phyloP scores from a whole-genome alignment of 1,139 yeast species.

The Yamadazyma friedrichii region DNA sequence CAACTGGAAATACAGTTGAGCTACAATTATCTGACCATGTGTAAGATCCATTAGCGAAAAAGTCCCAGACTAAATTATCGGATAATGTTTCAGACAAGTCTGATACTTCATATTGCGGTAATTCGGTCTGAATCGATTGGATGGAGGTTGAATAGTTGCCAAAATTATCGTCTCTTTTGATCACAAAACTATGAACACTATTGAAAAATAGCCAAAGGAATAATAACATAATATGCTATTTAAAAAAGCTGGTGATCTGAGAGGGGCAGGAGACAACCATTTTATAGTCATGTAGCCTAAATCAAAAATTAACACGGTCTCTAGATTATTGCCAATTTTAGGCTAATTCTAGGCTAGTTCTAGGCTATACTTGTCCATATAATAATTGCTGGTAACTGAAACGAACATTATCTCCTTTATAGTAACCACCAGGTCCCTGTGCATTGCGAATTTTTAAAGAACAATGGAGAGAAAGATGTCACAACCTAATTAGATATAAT shows the following conservation, averaged over 20 bases:
- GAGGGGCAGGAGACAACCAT: no score
- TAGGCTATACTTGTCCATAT: no score
- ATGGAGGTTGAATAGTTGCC: constrained; percentile 17
- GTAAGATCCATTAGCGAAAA: constrained; percentile 18
- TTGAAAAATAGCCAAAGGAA: background rate
- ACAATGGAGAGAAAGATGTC: background rate
- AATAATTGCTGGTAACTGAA: background rate
- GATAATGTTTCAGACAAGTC: constrained; percentile 15
- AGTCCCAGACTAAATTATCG: constrained; percentile 20
- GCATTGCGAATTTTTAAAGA: no score
- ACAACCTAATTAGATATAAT: no score
- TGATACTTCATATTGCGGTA: constrained; percentile 15
- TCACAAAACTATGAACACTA: no score
- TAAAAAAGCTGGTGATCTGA: no score
- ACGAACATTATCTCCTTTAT: background rate
- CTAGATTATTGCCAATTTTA: no score
- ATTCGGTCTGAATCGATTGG: constrained; percentile 15
- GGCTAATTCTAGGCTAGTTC: no score
- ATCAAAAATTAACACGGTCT: no score
- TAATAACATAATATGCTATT: background rate
- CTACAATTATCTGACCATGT: constrained; percentile 24
- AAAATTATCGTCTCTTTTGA: constrained; percentile 4
- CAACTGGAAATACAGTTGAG: constrained; percentile 14
- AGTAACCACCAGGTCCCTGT: no score
- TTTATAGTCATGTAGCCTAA: no score